These are phyloP conservation scores for Yamadazyma insecticola DNA, from an alignment of 805 yeast species.

Conservation along the genomic window DNA sequence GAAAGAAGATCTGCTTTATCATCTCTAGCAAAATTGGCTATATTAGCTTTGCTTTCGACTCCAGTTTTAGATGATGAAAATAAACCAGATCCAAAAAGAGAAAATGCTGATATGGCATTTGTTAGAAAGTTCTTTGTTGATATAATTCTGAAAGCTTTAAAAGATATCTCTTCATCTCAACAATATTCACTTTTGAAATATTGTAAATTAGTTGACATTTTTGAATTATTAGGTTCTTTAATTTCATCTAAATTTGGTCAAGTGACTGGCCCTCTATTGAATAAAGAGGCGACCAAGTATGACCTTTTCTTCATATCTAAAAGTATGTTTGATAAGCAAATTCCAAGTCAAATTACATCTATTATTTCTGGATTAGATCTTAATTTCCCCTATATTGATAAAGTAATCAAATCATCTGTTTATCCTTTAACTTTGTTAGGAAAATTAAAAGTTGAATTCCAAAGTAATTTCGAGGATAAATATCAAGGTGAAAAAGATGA, in stretches of 20 bases:
- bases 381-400: slow-evolving; percentile 63
- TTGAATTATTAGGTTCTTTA: slow-evolving; percentile 44
- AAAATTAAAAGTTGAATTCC: slow-evolving; percentile 51
- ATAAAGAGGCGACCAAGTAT: slow-evolving; percentile 43
- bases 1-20: slow-evolving; percentile 57
- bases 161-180: slow-evolving; percentile 36
- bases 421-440: slow-evolving; percentile 57
- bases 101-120: slow-evolving; percentile 66
- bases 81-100: slow-evolving; percentile 42
- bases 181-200: slow-evolving; percentile 21
- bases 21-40: slow-evolving; percentile 54
- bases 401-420: slow-evolving; percentile 54
- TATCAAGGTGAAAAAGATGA: slow-evolving; percentile 50
- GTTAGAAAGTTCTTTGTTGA: slow-evolving; percentile 74
- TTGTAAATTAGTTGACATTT: slow-evolving; percentile 49
- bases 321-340: slow-evolving; percentile 62
- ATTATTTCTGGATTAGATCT: slow-evolving; percentile 66
- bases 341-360: slow-evolving; percentile 53
- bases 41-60: slow-evolving; percentile 60
- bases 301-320: slow-evolving; percentile 65
- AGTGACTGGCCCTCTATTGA: slow-evolving; percentile 41
- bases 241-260: slow-evolving; percentile 41
- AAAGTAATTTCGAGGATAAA: slow-evolving; percentile 50
- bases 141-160: slow-evolving; percentile 55
- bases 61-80: slow-evolving; percentile 47